Base-by-base conservation (phyloP, 2,329 filamentous ascomycete genomes). In the Aspergillus neoniger region DNA sequence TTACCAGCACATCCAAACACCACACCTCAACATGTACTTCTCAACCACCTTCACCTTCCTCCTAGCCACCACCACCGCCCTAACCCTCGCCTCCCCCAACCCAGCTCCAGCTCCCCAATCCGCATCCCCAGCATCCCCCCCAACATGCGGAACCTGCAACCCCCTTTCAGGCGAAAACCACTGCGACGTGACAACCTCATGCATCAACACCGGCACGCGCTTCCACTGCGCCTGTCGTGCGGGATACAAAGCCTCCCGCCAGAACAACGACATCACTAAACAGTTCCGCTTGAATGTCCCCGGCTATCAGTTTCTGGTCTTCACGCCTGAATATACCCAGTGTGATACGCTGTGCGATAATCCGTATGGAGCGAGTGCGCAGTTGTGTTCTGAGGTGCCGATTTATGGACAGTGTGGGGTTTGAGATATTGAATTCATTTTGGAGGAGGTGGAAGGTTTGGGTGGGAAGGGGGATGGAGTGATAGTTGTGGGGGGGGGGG, bases 111-210 rank as follows among this genome's bases (percentile, higher is more conserved):
- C 25, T 28, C 7, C 25, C 25, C 25, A 28, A 28, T 1, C 25
- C 2, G 25, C 69, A 41, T 55, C 64, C 32, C 63, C 65, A 23
- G 39, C 25, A 30, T 30, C 65, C 5, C 60, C 63, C 2, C 67
- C 71, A 10, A 64, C 58, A 28, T 77, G 75, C 62, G 72, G 72
- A 23, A 75, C 72, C 50, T 79, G 77, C 71, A 77, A 78, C 62
- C 75, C 77, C 2, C 38, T 76, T 60, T 74, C 75, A 4, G 76
- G 75, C 58, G 50, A 75, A 53, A 79, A 79, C 64, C 63, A 66
- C 60, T 80, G 78, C 64, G 74, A 80, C 61, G 67, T 76, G 44
- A 79, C 76, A 14, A 80, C 78, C 23, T 79, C 78, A 6, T 80
- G 78, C 67, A 80, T 79, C 64, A 78, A 74, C 69, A 78, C 76